Evolutionary conservation across 164 flowering plant species (phyloP), one percentile per base, ranked within the genome.

Genomic region (Tinospora cordifolia): DNA sequence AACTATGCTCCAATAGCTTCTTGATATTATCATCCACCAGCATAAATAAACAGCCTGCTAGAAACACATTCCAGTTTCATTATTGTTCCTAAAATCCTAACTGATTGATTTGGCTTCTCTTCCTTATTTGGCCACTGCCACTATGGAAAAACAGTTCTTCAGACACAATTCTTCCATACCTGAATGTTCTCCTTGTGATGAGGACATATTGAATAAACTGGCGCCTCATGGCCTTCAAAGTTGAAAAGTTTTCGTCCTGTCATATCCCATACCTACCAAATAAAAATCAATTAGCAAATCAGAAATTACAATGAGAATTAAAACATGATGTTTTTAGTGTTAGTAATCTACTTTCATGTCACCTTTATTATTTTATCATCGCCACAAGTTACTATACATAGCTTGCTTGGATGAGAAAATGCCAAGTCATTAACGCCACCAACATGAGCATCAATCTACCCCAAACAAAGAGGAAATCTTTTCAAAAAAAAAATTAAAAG

Each of bases 181-280:
- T 92, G 96, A 76, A 92, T 90, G 78, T 69, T 89, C 79, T 90
- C 96, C 80, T 92, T 92, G 79, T 90, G 90, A 66, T 92, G 96
- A 73, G 96, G 94, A 72, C 96, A 90, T 26, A 92, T 72, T 62
- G 96, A 90, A 76, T 87, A 90, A 8, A 92, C 92, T 24, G 96
- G 86, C 58, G 98, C 92, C 71, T 90, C 98, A 75, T 92, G 98
- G 22, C 98, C 98, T 75, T 89, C 98, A 81, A 92, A 90, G 69
- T 60, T 87, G 74, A 74, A 92, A 26, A 87, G 79, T 72, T 70
- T 89, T 69, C 87, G 66, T 66, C 97, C 98, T 4, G 71, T 78
- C 62, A 87, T 40, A 77, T 91, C 96, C 98, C 97, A 91, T 17
- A 93, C 97, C 98, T 93, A 87, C 73, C 78, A 58, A n/a, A 39